Base-by-base conservation (phyloP, 2,329 filamentous ascomycete genomes). In the Colletotrichum sp. region DNA sequence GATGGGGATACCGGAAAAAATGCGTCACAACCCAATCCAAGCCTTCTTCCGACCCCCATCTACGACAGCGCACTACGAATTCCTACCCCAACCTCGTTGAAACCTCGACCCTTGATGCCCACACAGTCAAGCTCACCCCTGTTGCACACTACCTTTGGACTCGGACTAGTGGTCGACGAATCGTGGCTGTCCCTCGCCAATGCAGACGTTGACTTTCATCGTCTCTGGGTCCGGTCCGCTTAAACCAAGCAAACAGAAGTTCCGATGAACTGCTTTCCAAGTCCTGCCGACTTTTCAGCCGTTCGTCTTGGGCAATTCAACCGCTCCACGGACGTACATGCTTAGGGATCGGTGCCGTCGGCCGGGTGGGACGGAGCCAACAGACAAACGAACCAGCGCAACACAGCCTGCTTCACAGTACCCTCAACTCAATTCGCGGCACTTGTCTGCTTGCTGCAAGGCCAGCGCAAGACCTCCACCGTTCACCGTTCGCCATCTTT, bases 381-480 rank as follows among this genome's bases (percentile, higher is more conserved):
- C 59, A n/a, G n/a, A 48, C n/a, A 21, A 4, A 52, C 43, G n/a
- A 52, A 52, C 43, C 43, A 52, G 43, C 43, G 43, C 26, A 32
- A 60, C 59, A 64, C 21, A 52, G 55, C 21, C 43, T 48, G 61
- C 39, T 48, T 39, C 43, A 48, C 39, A 36, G 28, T 24, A 14
- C 57, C 39, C 36, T 52, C 60, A 71, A 28, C 64, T 18, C 39
- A 39, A 34, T 32, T 13, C 64, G 43, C 73, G 64, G 70, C 59
- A 73, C 26, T 75, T 71, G 36, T 32, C 63, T 65, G 70, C 64
- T 60, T n/a, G 24, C 71, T 68, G 73, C 70, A 75, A 18, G 43
- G 64, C 73, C 73, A 75, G 61, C 70, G 30, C 63, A 73, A 32
- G 55, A 57, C 57, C 64, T 75, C 68, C 73, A 73, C 57, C 18